Evolutionary conservation across 2,329 filamentous ascomycete species (phyloP), one percentile per base, ranked within the genome.

Genomic region (Fusarium sp.): DNA sequence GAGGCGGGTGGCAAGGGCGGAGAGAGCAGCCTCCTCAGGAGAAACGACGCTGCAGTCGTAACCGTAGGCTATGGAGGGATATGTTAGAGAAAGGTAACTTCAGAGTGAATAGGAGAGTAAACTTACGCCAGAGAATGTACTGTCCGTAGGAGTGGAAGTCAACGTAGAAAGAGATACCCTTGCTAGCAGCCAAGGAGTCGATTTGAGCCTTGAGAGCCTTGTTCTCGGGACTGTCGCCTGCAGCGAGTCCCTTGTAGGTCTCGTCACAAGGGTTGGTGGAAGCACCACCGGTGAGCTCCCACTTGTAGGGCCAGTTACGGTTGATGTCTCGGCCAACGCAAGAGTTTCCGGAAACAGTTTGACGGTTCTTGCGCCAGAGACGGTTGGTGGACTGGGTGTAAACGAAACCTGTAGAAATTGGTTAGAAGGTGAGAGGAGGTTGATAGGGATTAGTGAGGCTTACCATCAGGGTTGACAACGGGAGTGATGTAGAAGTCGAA

Each of bases 401-500:
- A 25, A 85, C 58, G 6, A 68, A 68, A 7, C 65, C 65, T 67
- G 1, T 4, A 0, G 4, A 2, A 0, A 0, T 4, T 2, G 14
- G 2, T 56, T n/a, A 78, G 73, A 7, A 3, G 2, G 11, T 13
- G 27, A 13, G 0, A 7, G 3, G 3, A 22, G 3, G 5, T 2
- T 17, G 3, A 7, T 4, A 7, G 6, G 14, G 6, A 1, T 6
- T 6, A 7, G 2, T 7, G 5, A n/a, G 1, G 2, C 78, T 70
- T 73, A 84, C 83, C 86, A 67, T 89, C 87, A 0, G 87, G 86
- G 73, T 90, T 89, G 27, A 88, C 85, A 30, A 89, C 76, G 4
- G 88, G 87, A 63, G 89, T 83, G 71, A 91, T 83, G 77, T 88
- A 90, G 68, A 88, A 90, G 79, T 92, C 89, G 74, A 88, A 90